Evolutionary conservation across 2,329 filamentous ascomycete species (phyloP).

Genomic region (Alternaria dauci): DNA sequence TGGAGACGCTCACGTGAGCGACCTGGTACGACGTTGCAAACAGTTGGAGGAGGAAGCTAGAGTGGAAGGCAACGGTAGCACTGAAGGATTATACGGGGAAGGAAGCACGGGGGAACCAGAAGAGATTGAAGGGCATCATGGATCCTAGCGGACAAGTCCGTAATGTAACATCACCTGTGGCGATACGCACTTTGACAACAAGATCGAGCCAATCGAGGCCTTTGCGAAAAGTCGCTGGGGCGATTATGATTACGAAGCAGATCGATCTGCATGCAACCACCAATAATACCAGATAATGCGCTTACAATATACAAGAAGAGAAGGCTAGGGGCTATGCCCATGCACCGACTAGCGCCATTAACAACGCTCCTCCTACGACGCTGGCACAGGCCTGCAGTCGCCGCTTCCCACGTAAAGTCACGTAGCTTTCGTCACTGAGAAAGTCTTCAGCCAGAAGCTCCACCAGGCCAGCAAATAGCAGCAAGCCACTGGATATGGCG

Average conservation of each 20-base stretch:
- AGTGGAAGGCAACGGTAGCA: constrained; percentile 20
- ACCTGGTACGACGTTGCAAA: constrained; percentile 77
- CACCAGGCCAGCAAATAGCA: constrained; percentile 61
- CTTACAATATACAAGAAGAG: background rate
- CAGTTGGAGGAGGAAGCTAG: constrained; percentile 61
- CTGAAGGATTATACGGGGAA: constrained; percentile 52
- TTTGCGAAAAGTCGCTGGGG: constrained; percentile 4
- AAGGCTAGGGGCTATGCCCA: constrained; percentile 59
- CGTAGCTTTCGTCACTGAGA: constrained; percentile 70
- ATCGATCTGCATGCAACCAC: constrained; percentile 12
- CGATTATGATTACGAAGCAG: constrained; percentile 21
- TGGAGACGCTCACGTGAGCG: constrained; percentile 82
- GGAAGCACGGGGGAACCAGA: constrained; percentile 67
- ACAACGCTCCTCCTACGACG: constrained; percentile 65
- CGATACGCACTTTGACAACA: background rate
- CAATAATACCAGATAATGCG: constrained; percentile 13
- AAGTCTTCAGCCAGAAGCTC: constrained; percentile 62
- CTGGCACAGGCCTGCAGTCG: constrained; percentile 69
- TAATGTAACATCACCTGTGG: background rate
- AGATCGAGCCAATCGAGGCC: constrained; percentile 1
- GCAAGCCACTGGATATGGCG: constrained; percentile 57
- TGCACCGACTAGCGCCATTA: constrained; percentile 74
- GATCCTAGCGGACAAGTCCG: background rate
- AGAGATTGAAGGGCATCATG: constrained; percentile 62
- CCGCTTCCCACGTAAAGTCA: constrained; percentile 63